These are phyloP conservation scores for Trichoderma sp. DNA, from an alignment of 2,329 filamentous ascomycete species.

Conservation along the genomic window DNA sequence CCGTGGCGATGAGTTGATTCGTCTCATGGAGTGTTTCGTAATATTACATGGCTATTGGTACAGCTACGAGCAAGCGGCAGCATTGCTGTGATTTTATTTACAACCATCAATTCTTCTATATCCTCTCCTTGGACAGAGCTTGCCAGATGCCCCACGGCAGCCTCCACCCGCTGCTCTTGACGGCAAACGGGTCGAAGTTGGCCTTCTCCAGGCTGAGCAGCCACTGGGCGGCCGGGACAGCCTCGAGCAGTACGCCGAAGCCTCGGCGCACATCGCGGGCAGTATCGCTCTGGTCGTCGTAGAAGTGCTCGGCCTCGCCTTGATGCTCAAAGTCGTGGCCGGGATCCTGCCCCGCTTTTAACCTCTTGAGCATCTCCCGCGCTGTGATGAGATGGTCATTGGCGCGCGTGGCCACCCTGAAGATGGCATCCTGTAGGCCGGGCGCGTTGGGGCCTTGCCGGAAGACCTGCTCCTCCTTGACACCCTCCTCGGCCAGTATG, in stretches of 20 bases:
- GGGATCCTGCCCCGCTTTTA: constrained; percentile 68
- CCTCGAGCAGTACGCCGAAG: constrained; percentile 79
- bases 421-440: constrained; percentile 84
- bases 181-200: constrained; percentile 80
- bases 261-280: constrained; percentile 52
- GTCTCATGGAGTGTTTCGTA: neutral
- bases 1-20: neutral
- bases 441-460: constrained; percentile 72
- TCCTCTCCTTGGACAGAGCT: constrained; percentile 46
- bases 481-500: constrained; percentile 75
- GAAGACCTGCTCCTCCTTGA: constrained; percentile 88
- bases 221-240: constrained; percentile 74
- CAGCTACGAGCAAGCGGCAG: neutral
- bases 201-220: constrained; percentile 71
- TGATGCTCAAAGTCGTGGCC: constrained; percentile 89
- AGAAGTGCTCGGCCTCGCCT: constrained; percentile 66
- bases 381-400: constrained; percentile 96
- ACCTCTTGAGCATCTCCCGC: constrained; percentile 81
- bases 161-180: constrained; percentile 65
- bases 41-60: neutral
- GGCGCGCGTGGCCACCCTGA: constrained; percentile 85
- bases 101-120: constrained; percentile 32
- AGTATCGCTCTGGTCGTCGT: constrained; percentile 44
- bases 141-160: constrained; percentile 73
- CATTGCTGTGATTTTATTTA: neutral